Percentiles rank a stretch among this genome's conserved stretches.
Evolutionary conservation across 108 stramenopile species (phyloP).

Genomic region (Mayamaea pseudoterrestris): DNA sequence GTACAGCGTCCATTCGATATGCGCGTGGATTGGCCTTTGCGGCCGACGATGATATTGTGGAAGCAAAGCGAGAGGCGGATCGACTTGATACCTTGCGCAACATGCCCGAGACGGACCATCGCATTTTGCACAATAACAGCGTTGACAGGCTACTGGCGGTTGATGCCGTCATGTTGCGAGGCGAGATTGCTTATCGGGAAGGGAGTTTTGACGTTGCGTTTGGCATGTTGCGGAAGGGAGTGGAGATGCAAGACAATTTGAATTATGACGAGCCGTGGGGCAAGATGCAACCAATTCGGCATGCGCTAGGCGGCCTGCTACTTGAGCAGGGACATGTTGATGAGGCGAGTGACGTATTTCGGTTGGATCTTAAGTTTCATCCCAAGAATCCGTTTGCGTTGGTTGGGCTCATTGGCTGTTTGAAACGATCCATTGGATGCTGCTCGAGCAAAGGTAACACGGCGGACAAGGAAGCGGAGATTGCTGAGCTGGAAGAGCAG

Average conservation of each 20-base stretch:
- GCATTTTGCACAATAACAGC: conserved; percentile 79
- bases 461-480: not conserved
- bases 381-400: conserved; percentile 79
- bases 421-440: conserved; percentile 10
- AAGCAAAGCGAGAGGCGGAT: conserved; percentile 50
- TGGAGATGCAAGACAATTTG: conserved; percentile 64
- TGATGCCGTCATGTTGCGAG: conserved; percentile 66
- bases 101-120: conserved; percentile 40
- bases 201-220: conserved; percentile 65
- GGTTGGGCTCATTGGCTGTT: conserved; percentile 51
- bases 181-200: conserved; percentile 75
- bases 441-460: no score
- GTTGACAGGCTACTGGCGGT: conserved; percentile 54
- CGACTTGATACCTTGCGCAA: conserved; percentile 43
- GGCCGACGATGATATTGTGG: conserved; percentile 27
- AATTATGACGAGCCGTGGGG: conserved; percentile 87
- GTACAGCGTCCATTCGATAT: conserved; percentile 48
- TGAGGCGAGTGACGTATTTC: conserved; percentile 59
- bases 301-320: conserved; percentile 76
- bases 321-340: conserved; percentile 55
- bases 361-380: conserved; percentile 63
- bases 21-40: conserved; percentile 59
- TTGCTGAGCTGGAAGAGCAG: conserved; percentile 16
- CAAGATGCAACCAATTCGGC: conserved; percentile 82
- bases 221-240: conserved; percentile 46